Conservation (phyloP, 2,329 filamentous ascomycete species). For the Pseudogymnoascus sp. region DNA sequence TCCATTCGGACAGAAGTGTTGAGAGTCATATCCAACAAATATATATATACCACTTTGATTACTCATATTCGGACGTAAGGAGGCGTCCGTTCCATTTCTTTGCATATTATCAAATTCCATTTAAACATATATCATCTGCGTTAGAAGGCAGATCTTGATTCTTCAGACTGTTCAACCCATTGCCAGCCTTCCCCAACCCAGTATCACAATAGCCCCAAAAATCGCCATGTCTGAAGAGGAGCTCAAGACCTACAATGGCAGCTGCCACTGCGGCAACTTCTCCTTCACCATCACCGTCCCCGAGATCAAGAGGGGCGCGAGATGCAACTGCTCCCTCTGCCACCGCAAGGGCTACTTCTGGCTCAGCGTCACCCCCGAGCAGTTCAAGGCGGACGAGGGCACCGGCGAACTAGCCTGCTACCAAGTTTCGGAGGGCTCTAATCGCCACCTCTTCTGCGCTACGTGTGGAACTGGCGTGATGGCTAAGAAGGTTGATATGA, state of each 20-base stretch:
- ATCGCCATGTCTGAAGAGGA: neutral
- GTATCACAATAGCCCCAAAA: neutral
- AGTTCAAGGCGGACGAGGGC: neutral
- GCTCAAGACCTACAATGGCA: neutral
- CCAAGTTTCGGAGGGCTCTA: neutral
- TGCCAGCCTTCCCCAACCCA: neutral
- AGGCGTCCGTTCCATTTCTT: neutral
- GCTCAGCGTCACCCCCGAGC: neutral
- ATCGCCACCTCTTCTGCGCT: neutral
- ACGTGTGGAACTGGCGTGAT: constrained; percentile 1
- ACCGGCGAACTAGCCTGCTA: neutral
- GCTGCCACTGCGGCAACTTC: constrained; percentile 6
- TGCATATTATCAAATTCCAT: neutral
- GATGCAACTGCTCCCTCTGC: constrained; percentile 5
- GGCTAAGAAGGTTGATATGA: neutral
- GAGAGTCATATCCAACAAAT: neutral
- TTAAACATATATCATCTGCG: neutral
- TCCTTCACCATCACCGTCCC: neutral
- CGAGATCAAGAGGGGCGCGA: neutral
- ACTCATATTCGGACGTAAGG: neutral
- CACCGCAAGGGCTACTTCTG: constrained; percentile 3
- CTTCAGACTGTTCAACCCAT: neutral
- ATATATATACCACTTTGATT: neutral
- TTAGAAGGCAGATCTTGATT: neutral
- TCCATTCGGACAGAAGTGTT: neutral